Conservation (phyloP, 805 yeast genomes). For the Saturnispora diversa region DNA sequence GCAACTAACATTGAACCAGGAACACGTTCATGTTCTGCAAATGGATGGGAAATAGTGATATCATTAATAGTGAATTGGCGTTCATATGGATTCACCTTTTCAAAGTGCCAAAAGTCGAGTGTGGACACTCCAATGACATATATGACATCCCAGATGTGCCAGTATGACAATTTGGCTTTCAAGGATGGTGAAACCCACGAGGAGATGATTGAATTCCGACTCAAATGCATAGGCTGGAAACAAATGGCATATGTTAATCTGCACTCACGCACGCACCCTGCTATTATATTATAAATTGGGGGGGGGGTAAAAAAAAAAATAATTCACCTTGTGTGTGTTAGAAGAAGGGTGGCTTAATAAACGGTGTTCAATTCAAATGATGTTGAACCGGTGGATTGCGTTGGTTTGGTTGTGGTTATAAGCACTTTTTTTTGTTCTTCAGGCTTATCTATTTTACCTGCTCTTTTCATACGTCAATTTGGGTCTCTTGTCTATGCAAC, state of each 20-base stretch:
- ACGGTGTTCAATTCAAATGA: background rate
- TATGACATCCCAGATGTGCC: constrained; percentile 24
- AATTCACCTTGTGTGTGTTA: too few relatives aligned
- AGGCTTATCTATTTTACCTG: too few relatives aligned
- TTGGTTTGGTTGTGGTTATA: too few relatives aligned
- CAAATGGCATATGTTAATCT: background rate
- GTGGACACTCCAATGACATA: constrained; percentile 18
- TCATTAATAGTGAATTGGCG: constrained; percentile 75
- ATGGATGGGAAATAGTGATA: constrained; percentile 72
- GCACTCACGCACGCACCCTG: too few relatives aligned
- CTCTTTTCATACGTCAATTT: too few relatives aligned
- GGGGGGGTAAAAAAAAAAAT: too few relatives aligned
- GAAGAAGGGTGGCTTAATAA: background rate
- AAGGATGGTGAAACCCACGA: background rate
- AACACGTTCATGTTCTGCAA: constrained; percentile 67
- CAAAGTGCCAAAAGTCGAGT: constrained; percentile 23
- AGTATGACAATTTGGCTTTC: constrained; percentile 11
- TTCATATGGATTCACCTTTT: constrained; percentile 51
- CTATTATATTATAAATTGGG: too few relatives aligned
- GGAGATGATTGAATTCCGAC: background rate
- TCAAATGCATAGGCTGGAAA: constrained; percentile 5
- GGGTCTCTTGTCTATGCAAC: too few relatives aligned
- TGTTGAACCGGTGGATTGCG: too few relatives aligned
- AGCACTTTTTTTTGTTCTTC: too few relatives aligned
- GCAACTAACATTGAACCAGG: constrained; percentile 44